phyloP scores from a whole-genome alignment of 2,329 filamentous ascomycete species.

The Aureobasidium leucospermi region DNA sequence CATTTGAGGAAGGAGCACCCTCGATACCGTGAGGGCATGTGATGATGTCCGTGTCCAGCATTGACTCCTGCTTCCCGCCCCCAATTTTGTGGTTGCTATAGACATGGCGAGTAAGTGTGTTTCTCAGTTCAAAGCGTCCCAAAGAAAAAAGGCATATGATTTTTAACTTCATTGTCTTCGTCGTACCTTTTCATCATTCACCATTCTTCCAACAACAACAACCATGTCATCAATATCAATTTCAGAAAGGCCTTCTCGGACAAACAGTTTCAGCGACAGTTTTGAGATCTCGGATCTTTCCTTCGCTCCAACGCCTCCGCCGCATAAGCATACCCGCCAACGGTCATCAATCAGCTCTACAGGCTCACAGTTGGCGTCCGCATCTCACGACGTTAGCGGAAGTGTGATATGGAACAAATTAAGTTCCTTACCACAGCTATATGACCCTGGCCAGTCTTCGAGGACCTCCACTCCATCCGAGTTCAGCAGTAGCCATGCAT shows the following conservation, averaged over 20 bases:
- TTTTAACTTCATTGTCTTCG: neutral
- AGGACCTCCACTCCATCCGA: neutral
- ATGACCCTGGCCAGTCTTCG: neutral
- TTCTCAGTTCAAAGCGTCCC: neutral
- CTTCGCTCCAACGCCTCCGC: neutral
- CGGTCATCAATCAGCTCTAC: neutral
- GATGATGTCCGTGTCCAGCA: constrained; percentile 1
- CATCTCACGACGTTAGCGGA: neutral
- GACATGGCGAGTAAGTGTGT: constrained; percentile 7
- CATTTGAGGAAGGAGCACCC: neutral
- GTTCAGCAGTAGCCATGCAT: neutral
- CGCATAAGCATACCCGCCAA: neutral
- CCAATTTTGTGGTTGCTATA: constrained; percentile 11
- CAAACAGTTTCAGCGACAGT: neutral
- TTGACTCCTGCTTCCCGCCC: constrained; percentile 9
- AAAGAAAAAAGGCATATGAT: neutral
- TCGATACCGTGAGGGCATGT: neutral
- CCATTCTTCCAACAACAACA: neutral
- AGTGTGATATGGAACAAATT: constrained; percentile 10
- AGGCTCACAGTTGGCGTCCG: neutral
- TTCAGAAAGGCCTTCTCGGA: neutral
- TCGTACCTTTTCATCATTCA: neutral
- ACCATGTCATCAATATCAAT: neutral
- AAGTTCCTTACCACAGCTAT: neutral
- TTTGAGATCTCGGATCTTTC: neutral